These are phyloP conservation scores for Zygotorulaspora mrakii DNA, from an alignment of 1,139 yeast species.

Conservation along the genomic window DNA sequence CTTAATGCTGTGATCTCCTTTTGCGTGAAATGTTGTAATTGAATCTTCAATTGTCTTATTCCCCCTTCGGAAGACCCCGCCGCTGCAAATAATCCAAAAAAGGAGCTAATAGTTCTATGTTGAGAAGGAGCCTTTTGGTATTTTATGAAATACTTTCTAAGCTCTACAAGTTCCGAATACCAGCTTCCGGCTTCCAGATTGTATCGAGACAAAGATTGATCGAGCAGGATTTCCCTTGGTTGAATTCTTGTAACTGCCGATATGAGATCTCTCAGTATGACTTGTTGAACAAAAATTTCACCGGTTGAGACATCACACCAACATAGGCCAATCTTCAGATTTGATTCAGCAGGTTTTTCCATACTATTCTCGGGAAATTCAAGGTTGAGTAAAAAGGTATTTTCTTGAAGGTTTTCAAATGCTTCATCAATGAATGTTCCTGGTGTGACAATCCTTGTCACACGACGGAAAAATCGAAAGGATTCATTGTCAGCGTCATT, in stretches of 20 bases:
- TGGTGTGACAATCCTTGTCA: slow-evolving; percentile 81
- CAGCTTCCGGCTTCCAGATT: slow-evolving; percentile 47
- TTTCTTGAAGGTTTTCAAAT: slow-evolving; percentile 65
- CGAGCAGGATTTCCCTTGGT: slow-evolving; percentile 40
- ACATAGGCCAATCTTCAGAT: slow-evolving; percentile 60
- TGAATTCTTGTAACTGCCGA: slow-evolving; percentile 39
- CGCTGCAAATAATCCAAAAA: slow-evolving; percentile 34
- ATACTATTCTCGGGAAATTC: slow-evolving; percentile 52
- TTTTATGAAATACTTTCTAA: slow-evolving; percentile 58
- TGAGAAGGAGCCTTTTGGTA: slow-evolving; percentile 44
- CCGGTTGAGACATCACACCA: slow-evolving; percentile 94
- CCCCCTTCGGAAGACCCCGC: slow-evolving; percentile 25
- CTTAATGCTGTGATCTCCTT: slow-evolving; percentile 54
- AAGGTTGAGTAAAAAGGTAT: slow-evolving; percentile 67
- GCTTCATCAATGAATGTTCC: slow-evolving; percentile 91
- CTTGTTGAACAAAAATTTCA: slow-evolving; percentile 54
- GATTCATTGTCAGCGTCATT: slow-evolving; percentile 26
- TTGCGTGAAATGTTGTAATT: slow-evolving; percentile 35
- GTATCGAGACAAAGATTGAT: slow-evolving; percentile 30
- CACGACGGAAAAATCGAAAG: slow-evolving; percentile 58
- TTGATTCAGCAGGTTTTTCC: slow-evolving; percentile 45
- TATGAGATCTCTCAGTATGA: slow-evolving; percentile 33
- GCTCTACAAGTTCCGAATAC: slow-evolving; percentile 57
- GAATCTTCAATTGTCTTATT: slow-evolving; percentile 27
- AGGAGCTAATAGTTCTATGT: slow-evolving; percentile 36